Evolutionary conservation across 202 grass and related monocot genomes (phyloP).

Genomic region (Elaeis oleifera): DNA sequence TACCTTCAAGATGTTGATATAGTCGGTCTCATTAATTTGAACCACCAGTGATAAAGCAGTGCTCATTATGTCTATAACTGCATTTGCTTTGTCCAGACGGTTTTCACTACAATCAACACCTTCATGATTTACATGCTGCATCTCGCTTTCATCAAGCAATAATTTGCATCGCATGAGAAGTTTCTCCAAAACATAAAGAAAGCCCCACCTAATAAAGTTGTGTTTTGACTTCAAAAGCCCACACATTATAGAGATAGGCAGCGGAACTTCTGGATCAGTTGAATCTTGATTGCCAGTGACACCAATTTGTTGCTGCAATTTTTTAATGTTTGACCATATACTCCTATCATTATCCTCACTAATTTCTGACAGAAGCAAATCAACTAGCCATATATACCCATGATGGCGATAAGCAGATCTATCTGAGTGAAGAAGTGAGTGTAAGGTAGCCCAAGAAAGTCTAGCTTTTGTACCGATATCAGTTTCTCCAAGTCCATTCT

Average conservation of each 20-base stretch:
- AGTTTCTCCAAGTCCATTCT: conserved; percentile 55
- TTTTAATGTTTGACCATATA: conserved; percentile 78
- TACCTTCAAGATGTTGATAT: conserved; percentile 99
- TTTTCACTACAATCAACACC: conserved; percentile 35
- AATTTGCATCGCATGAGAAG: conserved; percentile 95
- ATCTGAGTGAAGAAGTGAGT: conserved; percentile 83
- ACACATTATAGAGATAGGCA: conserved; percentile 80
- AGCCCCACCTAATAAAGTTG: conserved; percentile 96
- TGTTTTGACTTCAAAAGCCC: conserved; percentile 93
- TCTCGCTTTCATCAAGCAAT: conserved; percentile 89
- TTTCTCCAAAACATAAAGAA: conserved; percentile 84
- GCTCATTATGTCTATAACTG: conserved; percentile 88
- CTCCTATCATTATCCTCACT: conserved; percentile 55
- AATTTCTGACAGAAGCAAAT: conserved; percentile 88
- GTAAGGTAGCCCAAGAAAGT: conserved; percentile 76
- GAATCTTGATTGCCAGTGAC: conserved; percentile 75
- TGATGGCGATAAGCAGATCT: conserved; percentile 82
- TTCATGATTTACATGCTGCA: conserved; percentile 30
- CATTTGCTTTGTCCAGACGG: conserved; percentile 71
- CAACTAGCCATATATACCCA: conserved; percentile 98
- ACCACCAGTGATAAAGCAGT: conserved; percentile 76
- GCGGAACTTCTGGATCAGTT: conserved; percentile 60
- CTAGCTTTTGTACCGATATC: conserved; percentile 51
- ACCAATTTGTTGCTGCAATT: conserved; percentile 70
- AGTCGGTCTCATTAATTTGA: conserved; percentile 94